Evolutionary conservation across 2,329 filamentous ascomycete genomes (phyloP).

Genomic region (Fusarium sp.): DNA sequence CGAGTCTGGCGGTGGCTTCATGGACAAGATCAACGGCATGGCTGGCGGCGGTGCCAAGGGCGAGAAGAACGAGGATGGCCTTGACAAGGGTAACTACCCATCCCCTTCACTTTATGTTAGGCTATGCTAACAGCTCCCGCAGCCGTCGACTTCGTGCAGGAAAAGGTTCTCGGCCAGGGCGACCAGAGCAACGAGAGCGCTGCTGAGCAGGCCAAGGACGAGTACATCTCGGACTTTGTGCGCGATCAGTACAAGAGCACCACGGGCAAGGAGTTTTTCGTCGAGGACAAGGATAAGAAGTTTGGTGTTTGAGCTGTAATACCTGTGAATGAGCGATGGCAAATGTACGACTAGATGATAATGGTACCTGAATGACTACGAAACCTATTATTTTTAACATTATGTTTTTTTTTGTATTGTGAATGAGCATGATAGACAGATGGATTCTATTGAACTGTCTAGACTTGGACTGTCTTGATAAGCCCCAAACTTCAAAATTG

Average conservation of each 20-base stretch:
- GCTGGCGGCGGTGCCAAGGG: conserved; percentile 77
- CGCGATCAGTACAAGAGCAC: conserved; percentile 73
- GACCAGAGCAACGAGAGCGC: conserved; percentile 77
- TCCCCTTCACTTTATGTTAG: rapidly evolving
- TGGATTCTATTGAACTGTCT: too few species aligned
- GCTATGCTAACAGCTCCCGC: background rate
- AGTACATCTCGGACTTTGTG: conserved; percentile 78
- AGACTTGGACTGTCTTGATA: too few species aligned
- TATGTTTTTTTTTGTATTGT: background rate
- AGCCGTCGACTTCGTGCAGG: conserved; percentile 82
- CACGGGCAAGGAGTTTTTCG: conserved; percentile 74
- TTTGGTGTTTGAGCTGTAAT: conserved; percentile 38
- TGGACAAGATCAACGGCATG: conserved; percentile 74
- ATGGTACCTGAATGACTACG: conserved; percentile 11
- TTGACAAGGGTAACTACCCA: conserved; percentile 75
- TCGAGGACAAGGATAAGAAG: conserved; percentile 71
- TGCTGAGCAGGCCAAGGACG: conserved; percentile 84
- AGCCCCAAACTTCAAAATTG: too few species aligned
- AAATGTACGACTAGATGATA: conserved; percentile 13
- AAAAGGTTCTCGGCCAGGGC: conserved; percentile 76
- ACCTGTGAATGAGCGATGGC: background rate
- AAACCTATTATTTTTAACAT: background rate
- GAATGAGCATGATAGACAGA: background rate
- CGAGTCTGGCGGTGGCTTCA: conserved; percentile 58
- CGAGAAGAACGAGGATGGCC: conserved; percentile 83